Evolutionary conservation across 345 rosid species (phyloP).

Genomic region (Salix viminalis): DNA sequence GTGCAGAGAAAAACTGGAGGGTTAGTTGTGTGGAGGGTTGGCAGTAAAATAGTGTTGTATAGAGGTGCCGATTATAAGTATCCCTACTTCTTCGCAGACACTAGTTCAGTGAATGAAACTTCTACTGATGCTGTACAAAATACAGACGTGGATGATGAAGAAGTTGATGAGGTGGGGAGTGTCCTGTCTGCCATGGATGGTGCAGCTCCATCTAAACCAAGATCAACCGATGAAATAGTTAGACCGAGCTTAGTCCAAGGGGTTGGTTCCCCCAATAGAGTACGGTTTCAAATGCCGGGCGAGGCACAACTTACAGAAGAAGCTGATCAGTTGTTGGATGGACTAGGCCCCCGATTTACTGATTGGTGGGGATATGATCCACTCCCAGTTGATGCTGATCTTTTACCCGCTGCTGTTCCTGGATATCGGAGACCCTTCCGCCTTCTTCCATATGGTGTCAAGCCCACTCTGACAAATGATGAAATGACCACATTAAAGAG

Average conservation of each 20-base stretch:
- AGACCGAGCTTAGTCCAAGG: slow-evolving; percentile 45
- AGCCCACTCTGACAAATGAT: slow-evolving; percentile 71
- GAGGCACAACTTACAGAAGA: slow-evolving; percentile 72
- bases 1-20: slow-evolving; percentile 93
- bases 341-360: slow-evolving; percentile 79
- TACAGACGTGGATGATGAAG: slow-evolving; percentile 13
- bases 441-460: slow-evolving; percentile 88
- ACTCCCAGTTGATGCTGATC: slow-evolving; percentile 86
- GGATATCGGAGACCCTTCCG: slow-evolving; percentile 85
- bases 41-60: slow-evolving; percentile 73
- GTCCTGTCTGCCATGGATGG: slow-evolving; percentile 15
- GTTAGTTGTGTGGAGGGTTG: slow-evolving; percentile 90
- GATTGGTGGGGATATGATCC: slow-evolving; percentile 99
- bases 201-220: slow-evolving; percentile 23
- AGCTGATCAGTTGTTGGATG: slow-evolving; percentile 72
- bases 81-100: slow-evolving; percentile 66
- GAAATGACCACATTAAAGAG: slow-evolving; percentile 90
- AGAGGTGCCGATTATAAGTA: slow-evolving; percentile 75
- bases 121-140: slow-evolving; percentile 28
- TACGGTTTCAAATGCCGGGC: slow-evolving; percentile 77
- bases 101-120: slow-evolving; percentile 18
- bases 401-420: slow-evolving; percentile 71
- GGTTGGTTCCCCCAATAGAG: slow-evolving; percentile 68
- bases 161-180: slow-evolving; percentile 26
- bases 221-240: slow-evolving; percentile 20